Evolutionary conservation across 495 filamentous ascomycete genomes (phyloP), one percentile per base, ranked within the genome.

Genomic region (Penicillium turbatum): DNA sequence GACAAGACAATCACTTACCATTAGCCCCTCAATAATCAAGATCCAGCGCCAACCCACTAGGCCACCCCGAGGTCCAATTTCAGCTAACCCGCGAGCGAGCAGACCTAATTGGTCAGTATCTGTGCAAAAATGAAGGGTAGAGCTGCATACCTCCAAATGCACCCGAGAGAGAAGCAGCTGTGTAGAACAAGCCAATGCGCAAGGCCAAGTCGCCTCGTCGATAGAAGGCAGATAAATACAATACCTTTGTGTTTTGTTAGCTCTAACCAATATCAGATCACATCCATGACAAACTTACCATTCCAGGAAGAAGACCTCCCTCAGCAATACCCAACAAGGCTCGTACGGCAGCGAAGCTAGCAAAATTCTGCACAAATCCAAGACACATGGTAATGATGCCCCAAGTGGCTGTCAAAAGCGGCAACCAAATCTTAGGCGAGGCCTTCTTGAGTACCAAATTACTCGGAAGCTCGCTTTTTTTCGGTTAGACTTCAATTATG

Each of bases 181-280:
- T 82, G 72, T 88, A 90, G 65, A 91, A 92, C 48, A 86, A 68
- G 21, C 86, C 87, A 60, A 85, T 82, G n/a, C 88, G 81, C 39
- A 79, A 74, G 50, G 89, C 87, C 42, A 83, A 75, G 61, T 89
- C 86, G 48, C 81, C 79, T 12, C 83, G 68, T 58, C 74, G 71
- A 54, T 90, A 91, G 80, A 89, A 92, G 59, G 81, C 83, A 1
- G 87, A 89, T 16, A 90, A 73, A 55, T 90, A 86, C 47, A 90
- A 83, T 0, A 79, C 68, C 74, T 77, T 27, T 17, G 27, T 7
- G n/a, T 50, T 12, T 24, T 40, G 39, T 34, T 26, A 43, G 7
- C 11, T 34, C 1, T 16, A 26, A 6, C 5, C 13, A 35, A 17
- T 27, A 11, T n/a, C 21, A 13, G 5, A 11, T n/a, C 21, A 10